Evolutionary conservation across 495 filamentous ascomycete genomes (phyloP).

Genomic region (Penicillium robsamsonii): DNA sequence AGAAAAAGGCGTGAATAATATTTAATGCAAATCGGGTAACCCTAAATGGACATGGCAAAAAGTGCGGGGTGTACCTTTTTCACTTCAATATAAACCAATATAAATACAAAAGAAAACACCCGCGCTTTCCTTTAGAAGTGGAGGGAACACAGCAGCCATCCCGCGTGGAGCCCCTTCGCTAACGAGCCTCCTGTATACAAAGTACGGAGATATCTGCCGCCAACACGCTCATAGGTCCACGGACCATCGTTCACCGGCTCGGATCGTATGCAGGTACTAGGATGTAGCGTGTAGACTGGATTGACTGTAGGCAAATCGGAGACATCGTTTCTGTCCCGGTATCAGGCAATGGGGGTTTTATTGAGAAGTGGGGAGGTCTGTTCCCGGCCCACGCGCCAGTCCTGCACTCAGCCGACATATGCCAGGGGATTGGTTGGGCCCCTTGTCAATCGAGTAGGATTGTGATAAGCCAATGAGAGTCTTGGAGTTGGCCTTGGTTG

Average conservation of each 20-base stretch:
- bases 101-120: background rate
- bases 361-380: background rate
- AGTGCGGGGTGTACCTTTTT: slow-evolving; percentile 9
- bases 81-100: background rate
- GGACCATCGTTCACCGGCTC: slow-evolving; percentile 35
- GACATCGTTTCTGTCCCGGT: background rate
- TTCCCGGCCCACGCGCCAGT: slow-evolving; percentile 18
- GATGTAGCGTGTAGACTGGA: slow-evolving; percentile 26
- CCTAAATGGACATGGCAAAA: background rate
- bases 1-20: background rate
- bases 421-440: slow-evolving; percentile 17
- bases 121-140: background rate
- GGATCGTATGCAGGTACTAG: slow-evolving; percentile 39
- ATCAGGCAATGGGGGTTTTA: background rate
- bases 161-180: slow-evolving; percentile 20
- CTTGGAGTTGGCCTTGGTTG: background rate
- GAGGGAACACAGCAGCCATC: slow-evolving; percentile 5
- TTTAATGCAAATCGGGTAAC: background rate
- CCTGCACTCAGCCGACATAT: slow-evolving; percentile 20
- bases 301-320: slow-evolving; percentile 15
- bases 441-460: background rate
- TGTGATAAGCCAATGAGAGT: slow-evolving; percentile 4
- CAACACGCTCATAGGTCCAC: slow-evolving; percentile 23
- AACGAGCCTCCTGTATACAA: background rate
- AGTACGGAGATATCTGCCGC: slow-evolving; percentile 25